A percentile compares a stretch with the other conserved stretches of the same genome.
These are phyloP conservation scores for Funneliformis geosporum DNA, from an alignment of 192 early-diverging fungal species.

Conservation along the genomic window DNA sequence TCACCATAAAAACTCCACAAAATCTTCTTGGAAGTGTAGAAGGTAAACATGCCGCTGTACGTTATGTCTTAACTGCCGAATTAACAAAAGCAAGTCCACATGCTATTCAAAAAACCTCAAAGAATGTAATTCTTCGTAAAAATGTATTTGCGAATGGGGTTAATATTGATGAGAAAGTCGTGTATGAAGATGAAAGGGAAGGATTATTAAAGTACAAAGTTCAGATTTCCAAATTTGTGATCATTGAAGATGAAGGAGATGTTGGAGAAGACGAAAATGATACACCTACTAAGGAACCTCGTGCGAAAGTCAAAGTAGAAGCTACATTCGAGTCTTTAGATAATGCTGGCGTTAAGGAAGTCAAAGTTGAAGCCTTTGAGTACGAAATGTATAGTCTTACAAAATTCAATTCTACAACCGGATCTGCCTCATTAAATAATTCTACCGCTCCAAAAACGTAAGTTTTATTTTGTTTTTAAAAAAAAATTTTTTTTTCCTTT, in stretches of 20 bases:
- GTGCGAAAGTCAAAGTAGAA: conserved; percentile 22
- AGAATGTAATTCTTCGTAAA: conserved; percentile 31
- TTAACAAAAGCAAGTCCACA: conserved; percentile 23
- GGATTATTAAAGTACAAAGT: conserved; percentile 30
- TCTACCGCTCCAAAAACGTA: conserved; percentile 3
- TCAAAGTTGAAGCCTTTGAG: conserved; percentile 34
- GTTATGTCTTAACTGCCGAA: conserved; percentile 27
- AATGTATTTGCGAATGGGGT: not conserved
- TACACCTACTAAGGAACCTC: not conserved
- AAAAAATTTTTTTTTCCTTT: not conserved
- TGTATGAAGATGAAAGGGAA: conserved; percentile 23
- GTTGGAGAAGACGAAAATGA: conserved; percentile 9
- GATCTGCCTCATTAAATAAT: not conserved
- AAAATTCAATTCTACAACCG: conserved; percentile 14
- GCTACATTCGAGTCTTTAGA: conserved; percentile 27
- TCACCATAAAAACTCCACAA: conserved; percentile 18
- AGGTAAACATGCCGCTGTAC: conserved; percentile 27
- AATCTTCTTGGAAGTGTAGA: conserved; percentile 21
- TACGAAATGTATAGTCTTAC: conserved; percentile 35
- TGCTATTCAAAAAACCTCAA: conserved; percentile 22
- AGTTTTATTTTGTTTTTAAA: not conserved
- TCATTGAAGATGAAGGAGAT: conserved; percentile 4
- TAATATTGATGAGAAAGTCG: conserved; percentile 24
- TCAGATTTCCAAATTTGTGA: conserved; percentile 18
- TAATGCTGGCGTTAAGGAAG: conserved; percentile 30